phyloP scores from a whole-genome alignment of 768 basidiomycete species.

The Krasilnikovozyma curviuscula region DNA sequence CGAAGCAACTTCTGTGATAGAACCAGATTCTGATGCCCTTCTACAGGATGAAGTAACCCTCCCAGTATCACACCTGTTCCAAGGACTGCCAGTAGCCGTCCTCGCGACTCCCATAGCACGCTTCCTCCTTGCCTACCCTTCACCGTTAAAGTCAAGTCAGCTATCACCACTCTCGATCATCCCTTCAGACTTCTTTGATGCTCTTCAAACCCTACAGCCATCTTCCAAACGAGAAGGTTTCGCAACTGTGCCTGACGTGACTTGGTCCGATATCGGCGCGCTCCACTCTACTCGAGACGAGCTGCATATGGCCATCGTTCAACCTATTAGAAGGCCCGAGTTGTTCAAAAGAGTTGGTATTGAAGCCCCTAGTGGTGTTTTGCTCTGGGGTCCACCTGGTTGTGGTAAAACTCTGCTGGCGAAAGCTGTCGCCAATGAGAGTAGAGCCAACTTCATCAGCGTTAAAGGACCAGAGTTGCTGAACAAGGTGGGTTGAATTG shows the following conservation, averaged over 20 bases:
- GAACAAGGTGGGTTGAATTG: constrained; percentile 53
- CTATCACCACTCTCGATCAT: constrained; percentile 67
- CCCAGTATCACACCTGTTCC: constrained; percentile 26
- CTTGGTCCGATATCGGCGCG: constrained; percentile 88
- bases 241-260: constrained; percentile 85
- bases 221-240: constrained; percentile 96
- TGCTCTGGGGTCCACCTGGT: constrained; percentile 97
- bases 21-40: too few relatives aligned
- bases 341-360: constrained; percentile 78
- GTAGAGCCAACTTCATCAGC: constrained; percentile 86
- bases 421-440: constrained; percentile 94
- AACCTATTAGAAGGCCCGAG: constrained; percentile 77
- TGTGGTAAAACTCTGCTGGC: constrained; percentile 97
- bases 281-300: constrained; percentile 71
- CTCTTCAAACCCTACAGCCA: constrained; percentile 78
- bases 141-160: constrained; percentile 53
- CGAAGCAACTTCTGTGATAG: neutral
- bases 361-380: constrained; percentile 72
- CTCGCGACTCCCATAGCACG: constrained; percentile 50
- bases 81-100: constrained; percentile 32
- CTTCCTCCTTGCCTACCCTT: constrained; percentile 73
- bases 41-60: too few relatives aligned
- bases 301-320: constrained; percentile 91
- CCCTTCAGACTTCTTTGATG: constrained; percentile 53
- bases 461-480: constrained; percentile 91